phyloP scores from a whole-genome alignment of 257 asterid genomes.

The Lithospermum erythrorhizon region DNA sequence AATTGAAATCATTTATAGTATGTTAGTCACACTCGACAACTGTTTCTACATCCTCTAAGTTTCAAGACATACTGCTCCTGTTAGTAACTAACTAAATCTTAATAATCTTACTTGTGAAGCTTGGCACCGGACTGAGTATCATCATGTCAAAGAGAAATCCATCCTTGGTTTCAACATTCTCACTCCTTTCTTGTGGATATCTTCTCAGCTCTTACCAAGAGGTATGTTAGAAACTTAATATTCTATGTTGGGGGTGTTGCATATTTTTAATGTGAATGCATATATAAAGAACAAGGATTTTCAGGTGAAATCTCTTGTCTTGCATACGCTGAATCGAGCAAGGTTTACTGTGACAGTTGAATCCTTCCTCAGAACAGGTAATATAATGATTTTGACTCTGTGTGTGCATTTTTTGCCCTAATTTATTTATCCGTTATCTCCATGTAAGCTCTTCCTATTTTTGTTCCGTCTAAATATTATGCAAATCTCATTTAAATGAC shows the following conservation, averaged over 20 bases:
- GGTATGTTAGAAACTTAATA: slow-evolving; percentile 31
- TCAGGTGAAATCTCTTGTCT: slow-evolving; percentile 90
- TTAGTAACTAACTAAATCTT: slow-evolving; percentile 14
- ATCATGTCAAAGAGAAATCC: slow-evolving; percentile 81
- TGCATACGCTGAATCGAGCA: slow-evolving; percentile 88
- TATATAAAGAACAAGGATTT: slow-evolving; percentile 3
- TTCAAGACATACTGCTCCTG: no score
- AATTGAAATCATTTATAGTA: no score
- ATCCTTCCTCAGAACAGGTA: slow-evolving; percentile 84
- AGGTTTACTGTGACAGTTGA: slow-evolving; percentile 95
- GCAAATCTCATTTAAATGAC: background rate
- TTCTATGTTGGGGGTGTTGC: background rate
- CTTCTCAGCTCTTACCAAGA: slow-evolving; percentile 90
- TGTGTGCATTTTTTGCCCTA: background rate
- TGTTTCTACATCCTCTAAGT: background rate
- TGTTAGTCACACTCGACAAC: no score
- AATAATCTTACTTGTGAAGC: slow-evolving; percentile 40
- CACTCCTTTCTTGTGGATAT: slow-evolving; percentile 85
- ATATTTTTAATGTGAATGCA: background rate
- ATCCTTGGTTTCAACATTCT: slow-evolving; percentile 71
- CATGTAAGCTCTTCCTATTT: no score
- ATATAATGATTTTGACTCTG: background rate
- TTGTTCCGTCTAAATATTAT: background rate
- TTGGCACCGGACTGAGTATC: slow-evolving; percentile 95
- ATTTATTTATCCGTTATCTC: no score